phyloP scores from a whole-genome alignment of 1,139 yeast genomes.

The Zygoascus hellenicus region DNA sequence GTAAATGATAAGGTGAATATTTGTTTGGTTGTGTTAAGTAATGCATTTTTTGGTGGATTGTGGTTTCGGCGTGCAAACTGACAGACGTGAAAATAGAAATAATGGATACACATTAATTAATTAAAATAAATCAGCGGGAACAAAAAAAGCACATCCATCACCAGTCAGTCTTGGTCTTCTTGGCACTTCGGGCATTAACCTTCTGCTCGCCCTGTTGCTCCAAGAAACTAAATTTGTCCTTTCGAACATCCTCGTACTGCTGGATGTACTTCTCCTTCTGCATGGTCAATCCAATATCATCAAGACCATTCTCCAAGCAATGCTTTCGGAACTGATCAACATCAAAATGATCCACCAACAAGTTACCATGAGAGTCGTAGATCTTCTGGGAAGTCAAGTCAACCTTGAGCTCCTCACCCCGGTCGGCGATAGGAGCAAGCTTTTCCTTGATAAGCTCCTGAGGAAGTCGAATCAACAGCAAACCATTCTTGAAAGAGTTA shows the following conservation, averaged over 20 bases:
- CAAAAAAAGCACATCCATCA: background rate
- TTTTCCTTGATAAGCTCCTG: slow-evolving; percentile 65
- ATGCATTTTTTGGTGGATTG: no score
- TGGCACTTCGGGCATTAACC: slow-evolving; percentile 1
- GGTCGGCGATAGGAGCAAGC: slow-evolving; percentile 71
- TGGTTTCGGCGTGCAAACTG: no score
- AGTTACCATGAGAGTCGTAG: slow-evolving; percentile 61
- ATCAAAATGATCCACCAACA: slow-evolving; percentile 74
- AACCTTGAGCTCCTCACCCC: slow-evolving; percentile 65
- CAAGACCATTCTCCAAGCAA: slow-evolving; percentile 89
- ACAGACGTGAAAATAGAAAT: no score
- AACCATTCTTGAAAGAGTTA: slow-evolving; percentile 92
- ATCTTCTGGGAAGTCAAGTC: slow-evolving; percentile 86
- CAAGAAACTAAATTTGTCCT: slow-evolving; percentile 76
- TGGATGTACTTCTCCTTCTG: slow-evolving; percentile 76
- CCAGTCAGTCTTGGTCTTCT: slow-evolving; percentile 9
- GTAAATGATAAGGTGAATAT: no score
- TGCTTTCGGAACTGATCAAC: slow-evolving; percentile 90
- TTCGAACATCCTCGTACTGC: slow-evolving; percentile 71
- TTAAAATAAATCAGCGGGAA: no score
- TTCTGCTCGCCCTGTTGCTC: slow-evolving; percentile 36
- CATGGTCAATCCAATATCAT: slow-evolving; percentile 92
- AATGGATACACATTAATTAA: no score
- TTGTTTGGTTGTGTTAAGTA: no score
- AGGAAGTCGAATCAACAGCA: slow-evolving; percentile 82